Percentiles rank a stretch among this genome's conserved stretches.
Conservation (phyloP, 148 eudicot species). For the Persicaria tinctoria region DNA sequence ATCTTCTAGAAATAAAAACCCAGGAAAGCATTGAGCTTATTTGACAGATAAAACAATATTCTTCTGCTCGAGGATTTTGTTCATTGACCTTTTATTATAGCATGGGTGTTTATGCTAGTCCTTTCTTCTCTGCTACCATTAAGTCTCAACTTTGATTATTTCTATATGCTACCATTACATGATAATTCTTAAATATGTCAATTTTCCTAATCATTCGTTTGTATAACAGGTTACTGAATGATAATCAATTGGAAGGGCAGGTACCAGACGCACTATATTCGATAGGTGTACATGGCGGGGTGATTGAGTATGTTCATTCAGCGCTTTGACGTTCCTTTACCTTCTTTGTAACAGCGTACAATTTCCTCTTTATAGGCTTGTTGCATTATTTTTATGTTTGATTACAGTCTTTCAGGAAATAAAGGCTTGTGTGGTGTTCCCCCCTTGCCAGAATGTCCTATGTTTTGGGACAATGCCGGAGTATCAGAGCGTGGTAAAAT, state of each 20-base stretch:
- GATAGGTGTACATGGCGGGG: constrained; percentile 91
- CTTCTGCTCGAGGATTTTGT: not conserved
- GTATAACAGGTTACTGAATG: constrained; percentile 58
- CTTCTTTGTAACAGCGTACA: not conserved
- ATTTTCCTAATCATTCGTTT: constrained; percentile 4
- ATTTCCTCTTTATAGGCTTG: not conserved
- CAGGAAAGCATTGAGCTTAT: no score
- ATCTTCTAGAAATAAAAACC: no score
- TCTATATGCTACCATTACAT: not conserved
- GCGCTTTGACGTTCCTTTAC: constrained; percentile 13
- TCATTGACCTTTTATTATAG: not conserved
- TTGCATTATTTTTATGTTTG: not conserved
- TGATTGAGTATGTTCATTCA: constrained; percentile 57
- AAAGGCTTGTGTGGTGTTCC: constrained; percentile 74
- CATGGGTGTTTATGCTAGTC: not conserved
- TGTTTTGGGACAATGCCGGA: constrained; percentile 48
- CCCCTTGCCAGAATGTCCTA: constrained; percentile 64
- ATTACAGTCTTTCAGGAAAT: constrained; percentile 57
- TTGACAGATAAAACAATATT: no score
- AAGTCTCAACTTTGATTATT: no score
- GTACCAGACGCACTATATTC: constrained; percentile 90
- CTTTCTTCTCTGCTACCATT: not conserved
- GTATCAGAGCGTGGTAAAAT: constrained; percentile 60
- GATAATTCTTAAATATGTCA: not conserved
- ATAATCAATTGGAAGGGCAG: constrained; percentile 66